Percentiles rank a stretch among this genome's conserved stretches.
Conservation (phyloP, 192 early-diverging fungal species). For the Coemansia sp. region DNA sequence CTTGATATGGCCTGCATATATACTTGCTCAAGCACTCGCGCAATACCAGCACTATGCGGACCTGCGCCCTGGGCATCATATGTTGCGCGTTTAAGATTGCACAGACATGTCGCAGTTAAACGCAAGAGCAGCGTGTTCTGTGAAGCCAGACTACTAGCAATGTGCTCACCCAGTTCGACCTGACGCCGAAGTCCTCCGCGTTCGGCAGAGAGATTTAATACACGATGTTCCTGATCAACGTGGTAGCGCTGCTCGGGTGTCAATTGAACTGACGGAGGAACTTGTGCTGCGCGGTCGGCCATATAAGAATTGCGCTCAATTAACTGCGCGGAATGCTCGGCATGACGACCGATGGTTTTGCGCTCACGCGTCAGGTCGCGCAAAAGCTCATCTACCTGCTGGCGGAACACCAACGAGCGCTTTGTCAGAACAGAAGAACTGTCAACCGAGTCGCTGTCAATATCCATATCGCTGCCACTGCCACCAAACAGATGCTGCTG, state of each 20-base stretch:
- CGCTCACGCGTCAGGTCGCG: conserved; percentile 47
- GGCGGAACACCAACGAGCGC: conserved; percentile 26
- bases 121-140: conserved; percentile 41
- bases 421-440: conserved; percentile 3
- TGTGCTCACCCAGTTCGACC: conserved; percentile 42
- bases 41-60: conserved; percentile 3
- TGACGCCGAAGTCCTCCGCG: conserved; percentile 41
- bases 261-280: conserved; percentile 33
- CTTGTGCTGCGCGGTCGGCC: conserved; percentile 45
- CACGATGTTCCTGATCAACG: conserved; percentile 45
- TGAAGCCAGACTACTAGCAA: conserved; percentile 18
- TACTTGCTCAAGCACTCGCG: conserved; percentile 31
- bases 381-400: conserved; percentile 41
- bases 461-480: conserved; percentile 18
- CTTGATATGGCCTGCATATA: conserved; percentile 51
- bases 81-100: conserved; percentile 30
- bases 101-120: conserved; percentile 41
- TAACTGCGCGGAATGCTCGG: conserved; percentile 38
- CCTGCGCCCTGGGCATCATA: conserved; percentile 7
- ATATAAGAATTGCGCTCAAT: conserved; percentile 40
- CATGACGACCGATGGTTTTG: conserved; percentile 37
- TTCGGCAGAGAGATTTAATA: conserved; percentile 46
- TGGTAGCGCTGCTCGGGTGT: conserved; percentile 54
- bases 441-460: neutral
- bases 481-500: conserved; percentile 31